Conservation (phyloP, 768 basidiomycete species). For the Rhodotorula diobovata region DNA sequence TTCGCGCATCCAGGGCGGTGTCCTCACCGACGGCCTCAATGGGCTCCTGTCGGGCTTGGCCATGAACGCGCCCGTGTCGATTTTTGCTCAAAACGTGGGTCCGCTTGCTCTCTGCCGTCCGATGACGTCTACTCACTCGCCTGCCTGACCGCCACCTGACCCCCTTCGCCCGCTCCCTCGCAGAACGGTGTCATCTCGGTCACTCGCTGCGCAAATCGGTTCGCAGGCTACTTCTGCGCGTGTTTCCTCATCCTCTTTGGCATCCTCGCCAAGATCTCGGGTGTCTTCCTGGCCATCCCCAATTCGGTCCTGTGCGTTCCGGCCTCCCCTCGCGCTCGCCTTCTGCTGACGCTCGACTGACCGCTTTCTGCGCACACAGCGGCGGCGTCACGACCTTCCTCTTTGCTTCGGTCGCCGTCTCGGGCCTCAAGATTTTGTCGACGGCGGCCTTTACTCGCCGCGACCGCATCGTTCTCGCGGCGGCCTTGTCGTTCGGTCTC, state of each 20-base stretch:
- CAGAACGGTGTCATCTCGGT: neutral
- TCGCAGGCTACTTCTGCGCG: neutral
- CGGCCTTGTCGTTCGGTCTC: neutral
- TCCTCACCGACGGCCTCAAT: neutral
- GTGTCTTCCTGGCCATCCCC: neutral
- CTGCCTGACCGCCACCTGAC: no score
- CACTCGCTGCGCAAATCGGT: neutral
- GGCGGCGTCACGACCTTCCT: neutral
- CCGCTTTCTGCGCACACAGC: neutral
- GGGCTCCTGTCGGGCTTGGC: neutral
- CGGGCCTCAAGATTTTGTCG: neutral
- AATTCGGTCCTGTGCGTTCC: neutral
- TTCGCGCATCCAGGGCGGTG: slow-evolving; percentile 1
- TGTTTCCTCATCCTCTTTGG: neutral
- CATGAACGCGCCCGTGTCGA: neutral
- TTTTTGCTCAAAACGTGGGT: neutral
- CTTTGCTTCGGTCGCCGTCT: neutral
- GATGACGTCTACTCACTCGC: no score
- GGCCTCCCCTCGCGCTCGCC: no score
- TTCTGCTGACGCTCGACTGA: neutral
- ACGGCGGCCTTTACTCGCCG: neutral
- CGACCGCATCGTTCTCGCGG: neutral
- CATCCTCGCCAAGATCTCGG: slow-evolving; percentile 4
- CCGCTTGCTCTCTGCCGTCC: no score
- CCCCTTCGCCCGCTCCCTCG: no score